A percentile compares a stretch with the other conserved stretches of the same genome.
Conservation (phyloP, 495 filamentous ascomycete species). For the Immersiella caudata region DNA sequence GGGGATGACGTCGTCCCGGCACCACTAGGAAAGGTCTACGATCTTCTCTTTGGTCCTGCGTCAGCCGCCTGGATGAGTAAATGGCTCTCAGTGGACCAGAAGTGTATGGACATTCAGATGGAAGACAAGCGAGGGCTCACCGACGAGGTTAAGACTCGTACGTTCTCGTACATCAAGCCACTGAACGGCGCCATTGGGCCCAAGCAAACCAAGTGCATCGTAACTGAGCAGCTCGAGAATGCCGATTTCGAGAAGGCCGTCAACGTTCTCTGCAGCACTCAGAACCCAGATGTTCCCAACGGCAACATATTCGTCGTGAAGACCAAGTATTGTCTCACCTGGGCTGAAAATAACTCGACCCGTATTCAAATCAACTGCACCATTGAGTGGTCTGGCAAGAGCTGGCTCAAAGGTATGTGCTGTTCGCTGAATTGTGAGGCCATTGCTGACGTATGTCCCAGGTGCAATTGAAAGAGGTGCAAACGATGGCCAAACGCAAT, state of each 20-base stretch:
- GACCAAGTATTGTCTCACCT: constrained; percentile 91
- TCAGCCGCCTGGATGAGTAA: constrained; percentile 80
- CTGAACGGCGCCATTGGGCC: constrained; percentile 82
- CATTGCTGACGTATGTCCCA: constrained; percentile 26
- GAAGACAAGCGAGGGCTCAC: constrained; percentile 78
- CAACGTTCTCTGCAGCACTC: constrained; percentile 74
- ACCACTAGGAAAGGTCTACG: constrained; percentile 91
- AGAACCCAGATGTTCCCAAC: constrained; percentile 93
- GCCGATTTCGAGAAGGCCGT: constrained; percentile 87
- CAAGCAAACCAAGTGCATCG: constrained; percentile 93
- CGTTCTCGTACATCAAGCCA: constrained; percentile 90
- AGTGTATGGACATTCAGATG: constrained; percentile 81
- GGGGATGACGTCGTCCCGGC: constrained; percentile 86
- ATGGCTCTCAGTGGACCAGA: constrained; percentile 84
- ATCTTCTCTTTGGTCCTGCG: constrained; percentile 77
- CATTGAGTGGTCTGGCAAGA: constrained; percentile 97
- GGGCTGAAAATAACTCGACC: constrained; percentile 83
- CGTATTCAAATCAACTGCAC: constrained; percentile 81
- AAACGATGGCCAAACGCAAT: constrained; percentile 82
- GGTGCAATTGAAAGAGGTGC: constrained; percentile 95
- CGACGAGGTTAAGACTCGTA: constrained; percentile 70
- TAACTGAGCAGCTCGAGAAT: constrained; percentile 76
- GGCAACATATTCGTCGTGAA: constrained; percentile 90
- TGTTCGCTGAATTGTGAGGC: neutral
- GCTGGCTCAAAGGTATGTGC: constrained; percentile 87